A percentile compares a stretch with the other conserved stretches of the same genome.
These are phyloP conservation scores for Populus simonii DNA, from an alignment of 345 rosid genomes.

Conservation along the genomic window DNA sequence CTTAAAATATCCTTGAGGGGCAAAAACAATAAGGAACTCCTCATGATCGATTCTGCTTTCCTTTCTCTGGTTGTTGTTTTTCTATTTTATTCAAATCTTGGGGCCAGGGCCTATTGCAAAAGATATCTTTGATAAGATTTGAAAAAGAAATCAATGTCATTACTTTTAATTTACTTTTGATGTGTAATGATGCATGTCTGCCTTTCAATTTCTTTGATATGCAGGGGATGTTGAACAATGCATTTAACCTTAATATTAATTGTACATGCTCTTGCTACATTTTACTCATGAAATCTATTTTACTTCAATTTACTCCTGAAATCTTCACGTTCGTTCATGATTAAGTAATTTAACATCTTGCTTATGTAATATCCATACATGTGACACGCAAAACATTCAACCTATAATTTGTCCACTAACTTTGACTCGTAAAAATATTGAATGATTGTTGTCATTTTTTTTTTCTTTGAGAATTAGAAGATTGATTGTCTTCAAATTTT, in stretches of 20 bases:
- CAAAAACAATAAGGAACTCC: neutral
- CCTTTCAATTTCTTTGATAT: neutral
- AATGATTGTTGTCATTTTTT: too few species aligned
- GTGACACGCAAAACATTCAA: neutral
- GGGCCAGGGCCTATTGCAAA: neutral
- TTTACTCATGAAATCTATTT: neutral
- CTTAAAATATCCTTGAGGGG: neutral
- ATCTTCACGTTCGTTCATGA: slow-evolving; percentile 80
- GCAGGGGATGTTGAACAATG: neutral
- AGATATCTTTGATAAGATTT: slow-evolving; percentile 5
- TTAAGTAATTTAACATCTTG: slow-evolving; percentile 59
- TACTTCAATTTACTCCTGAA: slow-evolving; percentile 71
- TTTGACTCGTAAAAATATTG: too few species aligned
- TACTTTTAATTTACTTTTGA: neutral
- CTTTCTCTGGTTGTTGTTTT: neutral
- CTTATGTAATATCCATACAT: slow-evolving; percentile 21
- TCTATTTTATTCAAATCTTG: neutral
- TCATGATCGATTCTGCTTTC: neutral
- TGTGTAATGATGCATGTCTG: neutral
- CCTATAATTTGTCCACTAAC: neutral
- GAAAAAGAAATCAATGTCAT: neutral
- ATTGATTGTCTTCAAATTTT: too few species aligned
- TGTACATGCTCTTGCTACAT: neutral
- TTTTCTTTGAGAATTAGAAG: too few species aligned
- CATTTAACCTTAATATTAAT: neutral